Conservation (phyloP, 2,329 filamentous ascomycete genomes). For the Sphaceloma murrayae region DNA sequence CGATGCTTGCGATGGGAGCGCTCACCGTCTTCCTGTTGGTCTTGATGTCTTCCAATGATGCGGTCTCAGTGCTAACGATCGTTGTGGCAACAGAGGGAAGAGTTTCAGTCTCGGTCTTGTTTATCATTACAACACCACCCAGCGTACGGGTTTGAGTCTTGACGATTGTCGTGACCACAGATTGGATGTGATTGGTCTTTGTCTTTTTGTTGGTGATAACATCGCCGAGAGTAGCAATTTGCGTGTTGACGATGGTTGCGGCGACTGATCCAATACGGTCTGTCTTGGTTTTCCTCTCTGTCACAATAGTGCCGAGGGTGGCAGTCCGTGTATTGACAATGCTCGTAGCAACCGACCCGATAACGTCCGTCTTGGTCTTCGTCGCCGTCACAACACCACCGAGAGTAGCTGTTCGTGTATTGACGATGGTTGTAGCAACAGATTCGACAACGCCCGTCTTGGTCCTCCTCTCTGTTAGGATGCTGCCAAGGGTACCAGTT, state of each 20-base stretch:
- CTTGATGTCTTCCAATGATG: too few species aligned
- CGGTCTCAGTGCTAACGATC: too few species aligned
- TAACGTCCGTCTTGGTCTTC: slow-evolving; percentile 1
- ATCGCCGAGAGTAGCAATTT: neutral
- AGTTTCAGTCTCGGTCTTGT: neutral
- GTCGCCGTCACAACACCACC: too few species aligned
- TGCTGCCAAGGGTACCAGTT: neutral
- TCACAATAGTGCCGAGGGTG: neutral
- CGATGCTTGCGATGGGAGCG: too few species aligned
- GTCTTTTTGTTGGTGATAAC: neutral
- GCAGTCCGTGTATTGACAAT: neutral
- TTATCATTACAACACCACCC: neutral
- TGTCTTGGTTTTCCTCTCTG: neutral
- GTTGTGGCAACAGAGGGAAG: neutral
- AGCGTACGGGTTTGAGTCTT: neutral
- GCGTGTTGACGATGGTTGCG: neutral
- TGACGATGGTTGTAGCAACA: too few species aligned
- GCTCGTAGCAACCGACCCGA: neutral
- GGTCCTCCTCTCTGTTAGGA: neutral
- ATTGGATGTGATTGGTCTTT: too few species aligned
- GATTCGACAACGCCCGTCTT: too few species aligned
- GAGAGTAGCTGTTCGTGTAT: too few species aligned
- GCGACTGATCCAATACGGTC: neutral
- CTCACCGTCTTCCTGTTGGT: neutral
- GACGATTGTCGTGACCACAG: neutral